Percentiles rank a stretch among this genome's conserved stretches.
Conservation (phyloP, 345 rosid species). For the Sisymbrium altissimum region DNA sequence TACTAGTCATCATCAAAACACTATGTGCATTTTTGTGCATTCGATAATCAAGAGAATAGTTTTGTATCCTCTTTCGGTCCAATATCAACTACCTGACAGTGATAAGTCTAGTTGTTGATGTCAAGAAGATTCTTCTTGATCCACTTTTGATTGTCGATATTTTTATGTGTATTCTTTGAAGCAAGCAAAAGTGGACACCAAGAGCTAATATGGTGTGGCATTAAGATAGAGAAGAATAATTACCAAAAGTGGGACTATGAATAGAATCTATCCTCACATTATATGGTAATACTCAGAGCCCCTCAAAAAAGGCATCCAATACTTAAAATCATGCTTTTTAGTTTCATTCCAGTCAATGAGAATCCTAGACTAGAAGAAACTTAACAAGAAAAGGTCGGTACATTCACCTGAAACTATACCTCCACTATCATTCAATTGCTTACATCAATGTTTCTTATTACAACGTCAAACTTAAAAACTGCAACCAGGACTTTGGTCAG, state of each 20-base stretch:
- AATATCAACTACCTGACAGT: neutral
- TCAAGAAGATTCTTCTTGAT: neutral
- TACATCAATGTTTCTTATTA: conserved; percentile 13
- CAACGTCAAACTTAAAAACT: neutral
- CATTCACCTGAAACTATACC: conserved; percentile 17
- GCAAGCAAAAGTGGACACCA: conserved; percentile 25
- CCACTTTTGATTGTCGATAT: conserved; percentile 18
- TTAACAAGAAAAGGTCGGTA: neutral
- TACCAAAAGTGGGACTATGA: conserved; percentile 24
- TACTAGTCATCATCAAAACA: conserved; percentile 12
- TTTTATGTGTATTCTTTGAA: conserved; percentile 8
- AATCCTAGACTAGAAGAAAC: conserved; percentile 20
- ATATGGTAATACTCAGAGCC: conserved; percentile 18
- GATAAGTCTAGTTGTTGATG: conserved; percentile 12
- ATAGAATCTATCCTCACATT: conserved; percentile 19
- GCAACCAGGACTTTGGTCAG: neutral
- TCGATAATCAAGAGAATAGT: conserved; percentile 4
- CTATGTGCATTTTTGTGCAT: neutral
- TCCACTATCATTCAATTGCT: conserved; percentile 3
- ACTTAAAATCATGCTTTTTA: conserved; percentile 4
- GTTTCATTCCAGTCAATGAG: conserved; percentile 26
- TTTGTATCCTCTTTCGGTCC: conserved; percentile 1
- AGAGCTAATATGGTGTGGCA: conserved; percentile 21
- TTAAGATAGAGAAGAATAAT: conserved; percentile 25
- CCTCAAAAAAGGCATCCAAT: conserved; percentile 30